Evolutionary conservation across 2,329 filamentous ascomycete species (phyloP).

Genomic region (Fusarium burgessii): DNA sequence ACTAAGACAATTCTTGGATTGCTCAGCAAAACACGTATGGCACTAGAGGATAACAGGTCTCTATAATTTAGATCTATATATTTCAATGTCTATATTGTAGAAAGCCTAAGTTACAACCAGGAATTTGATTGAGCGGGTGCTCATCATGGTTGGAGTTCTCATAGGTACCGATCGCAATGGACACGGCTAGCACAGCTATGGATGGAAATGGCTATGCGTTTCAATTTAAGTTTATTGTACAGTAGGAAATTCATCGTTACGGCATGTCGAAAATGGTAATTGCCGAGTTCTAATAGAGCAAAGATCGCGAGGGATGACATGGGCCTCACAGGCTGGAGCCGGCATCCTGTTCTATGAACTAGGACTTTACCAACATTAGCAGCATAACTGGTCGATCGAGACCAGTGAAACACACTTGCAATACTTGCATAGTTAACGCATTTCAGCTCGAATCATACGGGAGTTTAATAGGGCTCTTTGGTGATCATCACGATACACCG

Average conservation of each 20-base stretch:
- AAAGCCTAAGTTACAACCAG: background rate
- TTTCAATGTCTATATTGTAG: accelerated
- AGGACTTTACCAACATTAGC: background rate
- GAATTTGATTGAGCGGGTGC: no score
- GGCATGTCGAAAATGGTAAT: background rate
- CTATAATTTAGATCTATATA: accelerated
- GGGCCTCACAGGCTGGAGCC: background rate
- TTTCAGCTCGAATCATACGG: background rate
- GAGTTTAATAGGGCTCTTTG: background rate
- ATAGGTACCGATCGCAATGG: no score
- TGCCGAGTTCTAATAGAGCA: background rate
- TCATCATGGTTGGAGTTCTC: no score
- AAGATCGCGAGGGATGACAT: background rate
- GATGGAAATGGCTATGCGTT: background rate
- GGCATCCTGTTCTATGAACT: background rate
- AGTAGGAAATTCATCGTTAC: accelerated
- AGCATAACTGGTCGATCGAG: background rate
- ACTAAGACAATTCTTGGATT: background rate
- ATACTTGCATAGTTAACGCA: background rate
- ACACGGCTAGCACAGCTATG: no score
- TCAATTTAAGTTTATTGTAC: no score
- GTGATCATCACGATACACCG: background rate
- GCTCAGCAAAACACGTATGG: background rate
- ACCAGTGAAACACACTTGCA: background rate
- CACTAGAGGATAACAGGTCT: accelerated